Evolutionary conservation across 495 filamentous ascomycete species (phyloP).

Genomic region (Hypoxylon subgilvum): DNA sequence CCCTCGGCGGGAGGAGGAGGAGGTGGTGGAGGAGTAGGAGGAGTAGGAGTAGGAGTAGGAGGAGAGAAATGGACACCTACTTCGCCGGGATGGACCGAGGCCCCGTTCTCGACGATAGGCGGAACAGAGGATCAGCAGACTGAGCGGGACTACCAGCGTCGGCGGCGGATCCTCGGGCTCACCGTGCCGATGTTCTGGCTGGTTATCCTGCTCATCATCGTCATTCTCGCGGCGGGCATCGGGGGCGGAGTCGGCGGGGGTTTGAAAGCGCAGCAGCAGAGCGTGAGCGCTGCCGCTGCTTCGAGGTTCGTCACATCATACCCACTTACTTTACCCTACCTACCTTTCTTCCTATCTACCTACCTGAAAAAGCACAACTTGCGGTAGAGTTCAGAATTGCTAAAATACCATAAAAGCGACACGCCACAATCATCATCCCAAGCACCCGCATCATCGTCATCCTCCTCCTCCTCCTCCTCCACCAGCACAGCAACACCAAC

Average conservation of each 20-base stretch:
- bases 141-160: no score
- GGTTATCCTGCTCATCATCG: constrained; percentile 31
- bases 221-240: constrained; percentile 42
- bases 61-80: constrained; percentile 9
- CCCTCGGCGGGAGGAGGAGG: no score
- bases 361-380: neutral
- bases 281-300: neutral
- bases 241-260: constrained; percentile 45
- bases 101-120: neutral
- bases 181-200: constrained; percentile 44
- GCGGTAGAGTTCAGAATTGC: neutral
- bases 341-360: no score
- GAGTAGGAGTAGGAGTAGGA: no score
- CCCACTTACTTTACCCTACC: no score
- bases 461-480: neutral
- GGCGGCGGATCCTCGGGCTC: constrained; percentile 39
- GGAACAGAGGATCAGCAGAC: constrained; percentile 1
- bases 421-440: neutral
- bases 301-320: constrained; percentile 16
- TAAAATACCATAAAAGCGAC: constrained; percentile 17
- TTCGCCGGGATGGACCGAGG: constrained; percentile 3
- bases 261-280: constrained; percentile 27
- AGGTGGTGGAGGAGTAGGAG: no score
- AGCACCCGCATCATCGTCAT: neutral
- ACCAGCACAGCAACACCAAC: constrained; percentile 1